Conservation (phyloP, 768 basidiomycete species). For the Pulveroboletus sp. region DNA sequence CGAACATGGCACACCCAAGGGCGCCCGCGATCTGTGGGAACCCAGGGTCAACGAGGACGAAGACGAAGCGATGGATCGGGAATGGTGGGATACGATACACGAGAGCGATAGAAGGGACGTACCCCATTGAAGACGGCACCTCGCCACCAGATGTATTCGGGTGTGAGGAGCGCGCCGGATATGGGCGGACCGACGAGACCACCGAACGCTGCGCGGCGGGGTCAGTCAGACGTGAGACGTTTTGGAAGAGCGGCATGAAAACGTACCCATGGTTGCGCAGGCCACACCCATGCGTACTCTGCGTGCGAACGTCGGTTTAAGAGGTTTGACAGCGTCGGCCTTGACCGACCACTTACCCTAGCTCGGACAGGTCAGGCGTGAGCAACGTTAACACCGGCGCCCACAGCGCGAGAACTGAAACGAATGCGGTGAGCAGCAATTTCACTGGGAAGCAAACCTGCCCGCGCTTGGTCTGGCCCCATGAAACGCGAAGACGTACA, state of each 20-base stretch:
- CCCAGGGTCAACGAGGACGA: too few relatives aligned
- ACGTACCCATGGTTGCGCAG: conserved; percentile 43
- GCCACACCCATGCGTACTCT: conserved; percentile 47
- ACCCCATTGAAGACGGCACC: conserved; percentile 52
- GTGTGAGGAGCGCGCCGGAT: conserved; percentile 51
- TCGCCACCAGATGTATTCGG: conserved; percentile 54
- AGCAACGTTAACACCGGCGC: conserved; percentile 43
- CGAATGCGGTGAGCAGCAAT: not conserved
- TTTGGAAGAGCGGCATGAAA: not conserved
- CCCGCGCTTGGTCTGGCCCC: too few relatives aligned
- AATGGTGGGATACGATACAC: too few relatives aligned
- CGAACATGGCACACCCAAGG: conserved; percentile 25
- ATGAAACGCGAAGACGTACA: conserved; percentile 26
- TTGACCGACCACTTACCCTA: conserved; percentile 36
- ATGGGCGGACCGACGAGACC: conserved; percentile 43
- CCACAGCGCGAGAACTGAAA: conserved; percentile 37
- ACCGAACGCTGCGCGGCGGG: conserved; percentile 15
- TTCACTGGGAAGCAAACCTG: too few relatives aligned
- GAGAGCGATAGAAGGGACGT: not conserved
- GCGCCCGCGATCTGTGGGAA: conserved; percentile 19
- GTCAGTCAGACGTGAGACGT: not conserved
- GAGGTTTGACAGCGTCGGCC: not conserved
- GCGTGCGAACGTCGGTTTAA: not conserved
- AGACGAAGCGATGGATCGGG: too few relatives aligned
- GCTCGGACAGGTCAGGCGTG: conserved; percentile 46